phyloP scores from a whole-genome alignment of 306 rosid genomes.

The Glycyrrhiza uralensis region DNA sequence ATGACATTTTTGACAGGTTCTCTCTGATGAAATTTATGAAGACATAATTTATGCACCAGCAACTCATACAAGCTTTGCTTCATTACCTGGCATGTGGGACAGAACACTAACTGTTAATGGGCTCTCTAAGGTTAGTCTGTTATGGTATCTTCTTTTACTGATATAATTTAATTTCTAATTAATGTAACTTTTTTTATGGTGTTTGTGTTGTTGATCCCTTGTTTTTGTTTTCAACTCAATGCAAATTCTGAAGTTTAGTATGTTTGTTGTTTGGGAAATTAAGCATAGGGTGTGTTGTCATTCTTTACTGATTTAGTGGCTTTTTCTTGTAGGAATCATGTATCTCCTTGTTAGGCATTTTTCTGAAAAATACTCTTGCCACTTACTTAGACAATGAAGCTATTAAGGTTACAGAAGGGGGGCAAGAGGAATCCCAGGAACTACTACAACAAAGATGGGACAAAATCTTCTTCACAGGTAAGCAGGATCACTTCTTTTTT shows the following conservation, averaged over 20 bases:
- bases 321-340: too few species aligned
- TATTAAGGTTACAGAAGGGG: constrained; percentile 60
- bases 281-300: too few species aligned
- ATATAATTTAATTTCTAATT: background rate
- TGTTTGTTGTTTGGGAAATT: too few species aligned
- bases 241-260: background rate
- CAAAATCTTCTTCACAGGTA: constrained; percentile 78
- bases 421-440: constrained; percentile 37
- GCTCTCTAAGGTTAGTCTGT: constrained; percentile 64
- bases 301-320: too few species aligned
- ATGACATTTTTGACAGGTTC: constrained; percentile 47
- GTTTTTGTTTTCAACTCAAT: constrained; percentile 11
- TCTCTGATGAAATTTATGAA: constrained; percentile 82
- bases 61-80: constrained; percentile 82
- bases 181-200: background rate
- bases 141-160: background rate
- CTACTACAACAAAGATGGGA: constrained; percentile 64
- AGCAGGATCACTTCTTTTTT: background rate
- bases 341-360: too few species aligned
- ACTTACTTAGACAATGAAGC: constrained; percentile 50
- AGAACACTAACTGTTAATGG: constrained; percentile 85
- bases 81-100: constrained; percentile 93
- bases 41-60: constrained; percentile 86
- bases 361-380: constrained; percentile 21
- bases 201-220: background rate